phyloP scores from a whole-genome alignment of 768 basidiomycete species.

The Mycena belliarum region DNA sequence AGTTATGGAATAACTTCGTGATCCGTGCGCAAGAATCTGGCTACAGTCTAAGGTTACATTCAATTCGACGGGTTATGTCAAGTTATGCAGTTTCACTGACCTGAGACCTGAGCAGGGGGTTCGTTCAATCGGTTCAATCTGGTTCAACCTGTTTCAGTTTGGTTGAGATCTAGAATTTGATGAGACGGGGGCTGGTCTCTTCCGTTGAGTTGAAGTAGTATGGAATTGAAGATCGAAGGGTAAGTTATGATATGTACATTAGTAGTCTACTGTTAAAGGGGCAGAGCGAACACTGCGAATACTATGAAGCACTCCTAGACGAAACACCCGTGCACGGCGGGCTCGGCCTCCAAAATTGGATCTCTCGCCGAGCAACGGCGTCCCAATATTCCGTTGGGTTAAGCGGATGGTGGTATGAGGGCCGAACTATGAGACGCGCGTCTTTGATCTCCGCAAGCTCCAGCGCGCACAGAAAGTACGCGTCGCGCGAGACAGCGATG shows the following conservation, averaged over 20 bases:
- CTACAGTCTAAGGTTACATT: too few relatives aligned
- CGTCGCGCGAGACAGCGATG: slow-evolving; percentile 27
- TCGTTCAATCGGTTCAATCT: too few relatives aligned
- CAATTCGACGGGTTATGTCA: too few relatives aligned
- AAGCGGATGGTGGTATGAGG: slow-evolving; percentile 27
- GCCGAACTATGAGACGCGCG: slow-evolving; percentile 28
- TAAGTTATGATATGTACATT: not conserved
- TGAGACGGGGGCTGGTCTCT: too few relatives aligned
- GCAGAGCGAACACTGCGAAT: not conserved
- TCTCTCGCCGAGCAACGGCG: slow-evolving; percentile 23
- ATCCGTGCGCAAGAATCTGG: too few relatives aligned
- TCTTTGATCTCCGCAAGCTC: slow-evolving; percentile 24
- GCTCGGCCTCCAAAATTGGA: slow-evolving; percentile 30
- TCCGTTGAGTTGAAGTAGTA: too few relatives aligned
- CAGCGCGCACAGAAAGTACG: slow-evolving; percentile 21
- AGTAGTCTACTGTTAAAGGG: not conserved
- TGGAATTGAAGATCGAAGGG: not conserved
- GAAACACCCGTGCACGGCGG: not conserved
- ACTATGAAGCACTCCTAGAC: not conserved
- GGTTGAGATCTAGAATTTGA: too few relatives aligned
- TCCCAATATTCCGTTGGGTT: slow-evolving; percentile 29
- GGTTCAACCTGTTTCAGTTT: too few relatives aligned
- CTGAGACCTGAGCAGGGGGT: too few relatives aligned
- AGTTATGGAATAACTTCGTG: too few relatives aligned
- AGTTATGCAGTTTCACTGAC: too few relatives aligned